Percentiles rank a stretch among this genome's conserved stretches.
phyloP scores from a whole-genome alignment of 2,329 filamentous ascomycete genomes.

The Hymenoscyphus albidus region DNA sequence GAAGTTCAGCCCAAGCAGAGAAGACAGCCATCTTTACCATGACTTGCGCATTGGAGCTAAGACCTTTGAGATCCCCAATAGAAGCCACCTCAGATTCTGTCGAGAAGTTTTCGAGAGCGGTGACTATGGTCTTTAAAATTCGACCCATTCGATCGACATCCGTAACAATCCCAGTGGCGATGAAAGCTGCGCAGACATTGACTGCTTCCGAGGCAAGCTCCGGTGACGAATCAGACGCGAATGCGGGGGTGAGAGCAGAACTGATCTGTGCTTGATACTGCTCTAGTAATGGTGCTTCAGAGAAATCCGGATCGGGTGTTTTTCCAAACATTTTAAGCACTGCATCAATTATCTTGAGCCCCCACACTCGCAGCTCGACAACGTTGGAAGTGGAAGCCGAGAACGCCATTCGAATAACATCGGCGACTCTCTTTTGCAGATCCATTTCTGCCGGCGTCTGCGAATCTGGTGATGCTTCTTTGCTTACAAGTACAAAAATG shows the following conservation, averaged over 20 bases:
- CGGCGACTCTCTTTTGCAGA: slow-evolving; percentile 78
- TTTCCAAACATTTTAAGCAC: slow-evolving; percentile 95
- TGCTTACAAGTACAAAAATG: slow-evolving; percentile 72
- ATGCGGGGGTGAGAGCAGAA: slow-evolving; percentile 91
- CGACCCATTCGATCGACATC: slow-evolving; percentile 98
- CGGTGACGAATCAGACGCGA: slow-evolving; percentile 91
- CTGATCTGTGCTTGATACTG: slow-evolving; percentile 99
- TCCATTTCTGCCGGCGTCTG: slow-evolving; percentile 74
- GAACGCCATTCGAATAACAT: slow-evolving; percentile 95
- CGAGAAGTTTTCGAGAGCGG: slow-evolving; percentile 88
- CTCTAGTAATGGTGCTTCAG: slow-evolving; percentile 93
- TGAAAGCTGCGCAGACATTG: slow-evolving; percentile 96
- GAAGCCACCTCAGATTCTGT: slow-evolving; percentile 74
- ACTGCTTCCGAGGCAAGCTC: slow-evolving; percentile 94
- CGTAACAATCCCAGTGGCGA: slow-evolving; percentile 93
- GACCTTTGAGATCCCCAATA: slow-evolving; percentile 87
- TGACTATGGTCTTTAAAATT: slow-evolving; percentile 89
- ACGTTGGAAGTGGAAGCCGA: slow-evolving; percentile 94
- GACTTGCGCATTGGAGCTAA: slow-evolving; percentile 93
- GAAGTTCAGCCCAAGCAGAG: slow-evolving; percentile 93
- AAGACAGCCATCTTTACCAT: slow-evolving; percentile 99
- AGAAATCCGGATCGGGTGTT: slow-evolving; percentile 91
- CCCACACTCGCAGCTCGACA: slow-evolving; percentile 83
- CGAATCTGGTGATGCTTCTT: slow-evolving; percentile 73
- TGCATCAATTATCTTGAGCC: slow-evolving; percentile 88